These are phyloP conservation scores for Theileria sp. DNA, from an alignment of 169 alveolate species.

Conservation along the genomic window DNA sequence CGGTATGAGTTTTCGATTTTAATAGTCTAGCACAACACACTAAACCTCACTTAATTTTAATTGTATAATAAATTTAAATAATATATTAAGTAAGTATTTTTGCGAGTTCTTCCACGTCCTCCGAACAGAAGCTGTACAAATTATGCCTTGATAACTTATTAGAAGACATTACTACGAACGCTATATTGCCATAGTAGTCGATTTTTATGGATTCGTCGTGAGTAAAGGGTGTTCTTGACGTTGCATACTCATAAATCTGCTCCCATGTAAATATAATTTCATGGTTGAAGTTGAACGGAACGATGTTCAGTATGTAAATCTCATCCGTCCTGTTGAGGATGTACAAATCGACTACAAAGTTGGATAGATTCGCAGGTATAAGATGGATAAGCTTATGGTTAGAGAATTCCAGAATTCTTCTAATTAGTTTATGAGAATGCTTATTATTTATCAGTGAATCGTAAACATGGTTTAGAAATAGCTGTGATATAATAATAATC, in stretches of 20 bases:
- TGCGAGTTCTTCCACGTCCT: constrained; percentile 18
- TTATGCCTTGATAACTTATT: constrained; percentile 16
- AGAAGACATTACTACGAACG: constrained; percentile 6
- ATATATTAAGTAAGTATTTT: neutral
- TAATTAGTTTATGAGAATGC: constrained; percentile 7
- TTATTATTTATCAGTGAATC: constrained; percentile 26
- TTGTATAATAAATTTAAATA: neutral
- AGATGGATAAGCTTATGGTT: neutral
- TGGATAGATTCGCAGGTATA: neutral
- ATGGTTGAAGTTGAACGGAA: constrained; percentile 1
- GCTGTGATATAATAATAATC: constrained; percentile 37
- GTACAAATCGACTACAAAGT: constrained; percentile 13
- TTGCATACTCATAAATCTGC: constrained; percentile 11
- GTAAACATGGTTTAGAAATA: constrained; percentile 41
- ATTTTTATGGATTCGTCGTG: constrained; percentile 6
- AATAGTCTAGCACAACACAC: neutral
- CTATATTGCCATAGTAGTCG: neutral
- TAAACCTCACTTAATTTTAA: neutral
- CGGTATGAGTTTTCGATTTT: constrained; percentile 51
- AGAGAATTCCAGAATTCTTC: neutral
- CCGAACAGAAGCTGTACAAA: constrained; percentile 11
- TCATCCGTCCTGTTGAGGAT: constrained; percentile 6
- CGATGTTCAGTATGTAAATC: neutral
- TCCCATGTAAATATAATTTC: constrained; percentile 21
- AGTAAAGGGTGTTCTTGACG: neutral